Evolutionary conservation across 371 early-diverging fungal species (phyloP), one percentile per base, ranked within the genome.

Genomic region (Lichtheimia corymbifera): DNA sequence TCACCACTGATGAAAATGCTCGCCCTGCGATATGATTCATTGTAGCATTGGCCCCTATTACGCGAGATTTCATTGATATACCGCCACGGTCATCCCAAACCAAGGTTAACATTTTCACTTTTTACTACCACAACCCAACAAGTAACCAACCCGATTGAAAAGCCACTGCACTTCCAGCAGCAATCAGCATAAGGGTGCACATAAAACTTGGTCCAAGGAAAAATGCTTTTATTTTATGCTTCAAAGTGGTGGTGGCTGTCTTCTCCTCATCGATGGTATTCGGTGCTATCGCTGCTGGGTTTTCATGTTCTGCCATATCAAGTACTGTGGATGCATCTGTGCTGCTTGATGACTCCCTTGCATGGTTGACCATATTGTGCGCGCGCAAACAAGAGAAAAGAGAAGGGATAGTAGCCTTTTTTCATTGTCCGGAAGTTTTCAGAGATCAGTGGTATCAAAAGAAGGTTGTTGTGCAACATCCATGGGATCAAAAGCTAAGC

Each of bases 31-130:
- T 63, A 3, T 47, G 45, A 50, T 65, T 64, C 51, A 76, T 58
- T 1, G 65, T 59, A 12, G 73, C 73, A 67, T 76, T 73, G 27
- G 62, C 68, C 1, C 73, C 71, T 73, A 52, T 35, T 9, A 35
- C 35, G 11, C 35, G 11, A 2, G 9, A 9, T 35, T 35, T 35
- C 35, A 35, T 35, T 35, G 35, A 35, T 11, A 35, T 11, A 35
- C 9, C 35, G 9, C 11, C 35, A 35, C 11, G n/a, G n/a, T n/a
- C 35, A 11, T 9, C 11, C 35, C 35, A 35, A 35, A 35, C 9
- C 35, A 35, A 35, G 28, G 35, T 35, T 6, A 35, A 35, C 35
- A 11, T 35, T 35, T 11, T 9, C 35, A 35, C 11, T 35, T 35
- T 35, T 35, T 35, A 28, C 28, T 28, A 35, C 35, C 35, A 35